phyloP scores from a whole-genome alignment of 2,329 filamentous ascomycete species.

The Elsinoe batatas region DNA sequence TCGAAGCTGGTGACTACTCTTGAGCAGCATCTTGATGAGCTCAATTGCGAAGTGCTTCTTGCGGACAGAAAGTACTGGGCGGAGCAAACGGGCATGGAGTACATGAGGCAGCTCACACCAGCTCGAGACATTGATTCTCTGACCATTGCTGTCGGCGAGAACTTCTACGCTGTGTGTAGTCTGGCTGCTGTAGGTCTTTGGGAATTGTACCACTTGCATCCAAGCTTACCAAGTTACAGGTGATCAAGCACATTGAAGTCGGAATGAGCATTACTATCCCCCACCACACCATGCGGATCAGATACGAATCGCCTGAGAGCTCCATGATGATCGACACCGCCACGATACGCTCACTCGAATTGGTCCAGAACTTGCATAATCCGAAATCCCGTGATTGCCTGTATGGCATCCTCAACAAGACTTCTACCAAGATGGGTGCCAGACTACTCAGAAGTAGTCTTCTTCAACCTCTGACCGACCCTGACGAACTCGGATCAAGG shows the following conservation, averaged over 20 bases:
- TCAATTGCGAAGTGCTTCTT: conserved; percentile 47
- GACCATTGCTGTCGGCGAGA: conserved; percentile 68
- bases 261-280: conserved; percentile 59
- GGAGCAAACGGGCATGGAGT: conserved; percentile 65
- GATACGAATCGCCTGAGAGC: conserved; percentile 78
- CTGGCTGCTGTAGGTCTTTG: conserved; percentile 63
- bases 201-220: not conserved
- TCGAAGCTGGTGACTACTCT: conserved; percentile 68
- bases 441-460: conserved; percentile 77
- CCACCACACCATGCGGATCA: conserved; percentile 72
- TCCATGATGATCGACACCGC: conserved; percentile 94
- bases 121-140: conserved; percentile 69
- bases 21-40: conserved; percentile 57
- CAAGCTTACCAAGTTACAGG: conserved; percentile 39
- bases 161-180: conserved; percentile 75
- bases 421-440: conserved; percentile 77
- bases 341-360: conserved; percentile 75
- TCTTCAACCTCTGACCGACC: conserved; percentile 73
- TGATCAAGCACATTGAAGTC: conserved; percentile 68
- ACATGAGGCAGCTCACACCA: conserved; percentile 70
- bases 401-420: conserved; percentile 77
- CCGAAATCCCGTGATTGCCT: conserved; percentile 71
- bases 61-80: conserved; percentile 77
- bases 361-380: conserved; percentile 77
- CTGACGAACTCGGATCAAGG: conserved; percentile 56